phyloP scores from a whole-genome alignment of 2,329 filamentous ascomycete species.

The Arthrobotrys pseudoclavata region DNA sequence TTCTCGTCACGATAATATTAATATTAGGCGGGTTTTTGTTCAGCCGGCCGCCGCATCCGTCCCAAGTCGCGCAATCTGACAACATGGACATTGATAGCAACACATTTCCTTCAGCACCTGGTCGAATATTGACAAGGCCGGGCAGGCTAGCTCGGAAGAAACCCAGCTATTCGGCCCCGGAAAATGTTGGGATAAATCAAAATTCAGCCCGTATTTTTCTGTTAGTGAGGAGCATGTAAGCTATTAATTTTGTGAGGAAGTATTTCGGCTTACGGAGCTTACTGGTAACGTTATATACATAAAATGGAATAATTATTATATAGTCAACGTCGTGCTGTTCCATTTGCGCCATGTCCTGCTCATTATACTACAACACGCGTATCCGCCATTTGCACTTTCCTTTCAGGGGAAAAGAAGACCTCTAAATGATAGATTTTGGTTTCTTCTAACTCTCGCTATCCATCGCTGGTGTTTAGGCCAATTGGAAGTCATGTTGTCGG shows the following conservation, averaged over 20 bases:
- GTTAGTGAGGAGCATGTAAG: not conserved
- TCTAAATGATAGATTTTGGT: not conserved
- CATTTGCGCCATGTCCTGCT: not conserved
- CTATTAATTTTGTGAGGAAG: not conserved
- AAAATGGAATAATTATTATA: not conserved
- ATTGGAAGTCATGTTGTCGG: conserved; percentile 10
- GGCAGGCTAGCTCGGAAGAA: conserved; percentile 4
- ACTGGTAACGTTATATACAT: not conserved
- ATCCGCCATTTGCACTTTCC: not conserved
- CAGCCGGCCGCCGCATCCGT: not conserved
- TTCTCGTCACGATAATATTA: too few species aligned
- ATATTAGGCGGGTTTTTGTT: too few species aligned
- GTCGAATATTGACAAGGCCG: not conserved
- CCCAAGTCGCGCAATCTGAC: not conserved
- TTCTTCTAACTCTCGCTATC: not conserved
- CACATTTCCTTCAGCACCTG: not conserved
- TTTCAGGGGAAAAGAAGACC: not conserved
- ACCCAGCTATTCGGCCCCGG: not conserved
- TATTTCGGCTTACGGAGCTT: not conserved
- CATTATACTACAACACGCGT: not conserved
- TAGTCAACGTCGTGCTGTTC: not conserved
- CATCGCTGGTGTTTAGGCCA: not conserved
- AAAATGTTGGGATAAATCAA: conserved; percentile 12
- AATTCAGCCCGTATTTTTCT: not conserved
- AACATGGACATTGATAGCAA: not conserved